These are phyloP conservation scores for Metschnikowia colocasiae DNA, from an alignment of 805 yeast genomes.

Conservation along the genomic window DNA sequence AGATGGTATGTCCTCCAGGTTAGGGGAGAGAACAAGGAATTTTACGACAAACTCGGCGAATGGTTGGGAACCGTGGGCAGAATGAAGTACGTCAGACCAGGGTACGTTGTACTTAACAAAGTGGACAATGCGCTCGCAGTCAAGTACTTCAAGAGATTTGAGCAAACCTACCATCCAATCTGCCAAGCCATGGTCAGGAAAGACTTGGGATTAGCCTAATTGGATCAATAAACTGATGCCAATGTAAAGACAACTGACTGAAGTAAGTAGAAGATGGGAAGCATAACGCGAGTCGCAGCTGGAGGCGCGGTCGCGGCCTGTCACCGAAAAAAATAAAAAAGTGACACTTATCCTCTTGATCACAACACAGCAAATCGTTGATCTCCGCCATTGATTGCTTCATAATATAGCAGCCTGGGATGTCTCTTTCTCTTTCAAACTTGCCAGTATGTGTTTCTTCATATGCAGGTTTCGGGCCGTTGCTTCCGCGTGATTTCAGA, in stretches of 20 bases:
- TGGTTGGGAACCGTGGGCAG: conserved; percentile 93
- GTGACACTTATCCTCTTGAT: not conserved
- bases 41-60: conserved; percentile 56
- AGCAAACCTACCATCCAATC: conserved; percentile 74
- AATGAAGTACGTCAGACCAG: conserved; percentile 92
- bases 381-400: not conserved
- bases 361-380: not conserved
- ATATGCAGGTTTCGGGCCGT: not conserved
- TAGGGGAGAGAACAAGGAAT: conserved; percentile 44
- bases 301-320: conserved; percentile 6
- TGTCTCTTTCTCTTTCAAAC: conserved; percentile 34
- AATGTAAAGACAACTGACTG: too few species aligned
- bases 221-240: too few species aligned
- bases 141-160: conserved; percentile 56
- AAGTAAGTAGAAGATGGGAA: not conserved
- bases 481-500: not conserved
- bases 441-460: conserved; percentile 33
- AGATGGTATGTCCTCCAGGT: conserved; percentile 73
- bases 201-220: conserved; percentile 52
- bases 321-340: conserved; percentile 2
- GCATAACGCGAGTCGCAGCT: not conserved
- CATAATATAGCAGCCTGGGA: conserved; percentile 1
- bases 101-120: conserved; percentile 59
- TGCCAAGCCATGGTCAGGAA: conserved; percentile 79
- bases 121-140: conserved; percentile 68